Evolutionary conservation across 257 asterid species (phyloP).

Genomic region (Parsonsia alboflavescens): DNA sequence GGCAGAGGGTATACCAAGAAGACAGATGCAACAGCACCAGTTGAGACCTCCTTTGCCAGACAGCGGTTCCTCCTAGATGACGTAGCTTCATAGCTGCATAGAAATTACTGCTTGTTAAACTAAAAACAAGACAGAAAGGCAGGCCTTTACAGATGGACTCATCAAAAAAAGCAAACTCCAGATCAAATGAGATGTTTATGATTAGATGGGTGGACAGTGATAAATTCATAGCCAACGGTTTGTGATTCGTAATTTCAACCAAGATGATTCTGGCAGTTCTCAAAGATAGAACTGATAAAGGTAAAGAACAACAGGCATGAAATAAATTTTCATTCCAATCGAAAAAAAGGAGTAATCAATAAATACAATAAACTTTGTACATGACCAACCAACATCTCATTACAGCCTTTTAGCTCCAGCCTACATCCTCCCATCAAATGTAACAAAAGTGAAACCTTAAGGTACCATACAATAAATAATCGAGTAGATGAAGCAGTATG

Average conservation of each 20-base stretch:
- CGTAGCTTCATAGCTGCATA: constrained; percentile 90
- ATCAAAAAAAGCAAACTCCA: background rate
- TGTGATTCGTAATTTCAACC: background rate
- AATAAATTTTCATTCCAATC: constrained; percentile 3
- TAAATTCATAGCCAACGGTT: background rate
- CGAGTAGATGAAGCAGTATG: background rate
- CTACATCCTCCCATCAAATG: background rate
- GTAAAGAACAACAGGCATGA: background rate
- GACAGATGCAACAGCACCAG: constrained; percentile 84
- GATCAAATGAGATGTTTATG: background rate
- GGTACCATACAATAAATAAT: background rate
- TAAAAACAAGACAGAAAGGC: background rate
- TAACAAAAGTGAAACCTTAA: background rate
- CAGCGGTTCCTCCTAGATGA: constrained; percentile 79
- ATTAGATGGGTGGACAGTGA: background rate
- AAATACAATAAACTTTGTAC: background rate
- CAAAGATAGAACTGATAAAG: background rate
- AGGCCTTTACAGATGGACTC: background rate
- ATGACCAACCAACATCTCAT: background rate
- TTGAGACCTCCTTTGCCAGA: constrained; percentile 75
- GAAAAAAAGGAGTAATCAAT: background rate
- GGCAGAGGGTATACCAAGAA: constrained; percentile 52
- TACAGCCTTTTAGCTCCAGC: background rate
- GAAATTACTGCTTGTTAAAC: background rate
- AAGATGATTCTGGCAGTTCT: background rate